Percentiles rank a stretch among this genome's conserved stretches.
These are phyloP conservation scores for Pyrenochaeta sp. DNA, from an alignment of 2,329 filamentous ascomycete genomes.

Conservation along the genomic window DNA sequence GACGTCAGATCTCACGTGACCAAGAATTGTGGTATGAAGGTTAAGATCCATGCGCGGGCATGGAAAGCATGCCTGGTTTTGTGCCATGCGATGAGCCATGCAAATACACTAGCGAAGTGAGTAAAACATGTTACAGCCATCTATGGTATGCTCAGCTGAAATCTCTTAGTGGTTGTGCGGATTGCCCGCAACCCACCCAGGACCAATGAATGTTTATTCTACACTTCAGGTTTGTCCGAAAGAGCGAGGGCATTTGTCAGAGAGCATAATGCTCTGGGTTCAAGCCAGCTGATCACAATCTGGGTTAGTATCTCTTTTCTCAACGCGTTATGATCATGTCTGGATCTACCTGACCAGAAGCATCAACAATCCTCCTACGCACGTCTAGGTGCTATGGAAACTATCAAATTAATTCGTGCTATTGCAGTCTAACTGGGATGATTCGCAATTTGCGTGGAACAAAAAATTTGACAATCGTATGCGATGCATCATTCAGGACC, in stretches of 20 bases:
- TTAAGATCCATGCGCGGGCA: neutral
- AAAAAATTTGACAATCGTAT: constrained; percentile 2
- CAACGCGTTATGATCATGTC: no score
- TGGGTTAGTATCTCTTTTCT: no score
- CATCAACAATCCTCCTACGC: no score
- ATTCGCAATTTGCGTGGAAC: no score
- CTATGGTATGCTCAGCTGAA: neutral
- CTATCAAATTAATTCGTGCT: no score
- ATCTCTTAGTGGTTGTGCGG: neutral
- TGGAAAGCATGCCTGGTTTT: neutral
- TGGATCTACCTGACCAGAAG: no score
- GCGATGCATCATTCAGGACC: constrained; percentile 6
- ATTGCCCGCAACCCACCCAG: neutral
- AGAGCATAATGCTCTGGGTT: neutral
- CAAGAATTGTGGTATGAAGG: neutral
- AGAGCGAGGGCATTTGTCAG: neutral
- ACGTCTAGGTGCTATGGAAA: no score
- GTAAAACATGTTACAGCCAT: neutral
- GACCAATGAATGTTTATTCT: constrained; percentile 3
- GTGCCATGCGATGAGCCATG: neutral
- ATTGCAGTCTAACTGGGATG: no score
- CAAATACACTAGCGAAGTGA: neutral
- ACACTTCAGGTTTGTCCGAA: constrained; percentile 1
- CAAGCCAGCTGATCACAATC: neutral
- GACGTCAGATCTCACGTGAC: neutral